These are phyloP conservation scores for Globomyces pollinis-pini DNA, from an alignment of 192 early-diverging fungal genomes.

Conservation along the genomic window DNA sequence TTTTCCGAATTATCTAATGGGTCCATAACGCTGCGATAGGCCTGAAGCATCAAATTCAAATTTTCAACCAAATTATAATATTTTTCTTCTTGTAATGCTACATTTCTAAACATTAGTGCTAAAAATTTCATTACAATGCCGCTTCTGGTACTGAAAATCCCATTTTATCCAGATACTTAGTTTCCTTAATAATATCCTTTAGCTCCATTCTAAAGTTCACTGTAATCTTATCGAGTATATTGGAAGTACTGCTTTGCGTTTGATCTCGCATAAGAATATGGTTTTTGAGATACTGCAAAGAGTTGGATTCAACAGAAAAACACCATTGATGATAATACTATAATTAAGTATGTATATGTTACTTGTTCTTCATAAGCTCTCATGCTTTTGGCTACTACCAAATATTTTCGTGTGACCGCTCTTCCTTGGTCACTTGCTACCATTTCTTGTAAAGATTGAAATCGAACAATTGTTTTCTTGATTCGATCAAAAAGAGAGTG, in stretches of 20 bases:
- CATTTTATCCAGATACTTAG: constrained; percentile 58
- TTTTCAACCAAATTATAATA: constrained; percentile 51
- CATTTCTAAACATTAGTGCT: too few relatives aligned
- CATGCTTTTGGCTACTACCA: constrained; percentile 53
- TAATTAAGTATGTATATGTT: background rate
- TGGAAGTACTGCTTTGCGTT: constrained; percentile 6
- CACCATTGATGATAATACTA: constrained; percentile 50
- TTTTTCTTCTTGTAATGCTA: constrained; percentile 57
- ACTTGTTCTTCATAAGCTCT: constrained; percentile 49
- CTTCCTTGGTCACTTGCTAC: constrained; percentile 50
- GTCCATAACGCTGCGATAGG: constrained; percentile 40
- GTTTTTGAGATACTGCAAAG: constrained; percentile 46
- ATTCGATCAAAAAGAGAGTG: constrained; percentile 48
- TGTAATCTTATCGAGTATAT: constrained; percentile 27
- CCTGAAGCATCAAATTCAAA: constrained; percentile 43
- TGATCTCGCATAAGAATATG: constrained; percentile 41
- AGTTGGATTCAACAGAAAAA: constrained; percentile 46
- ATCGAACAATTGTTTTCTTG: constrained; percentile 58
- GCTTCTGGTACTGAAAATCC: constrained; percentile 47
- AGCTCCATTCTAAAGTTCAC: constrained; percentile 53
- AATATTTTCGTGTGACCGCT: constrained; percentile 51
- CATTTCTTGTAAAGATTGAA: constrained; percentile 61
- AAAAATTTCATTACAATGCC: too few relatives aligned
- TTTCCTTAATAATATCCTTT: constrained; percentile 55
- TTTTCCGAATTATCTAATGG: constrained; percentile 45